These are phyloP conservation scores for Penicillium sp. DNA, from an alignment of 2,329 filamentous ascomycete species.

Conservation along the genomic window DNA sequence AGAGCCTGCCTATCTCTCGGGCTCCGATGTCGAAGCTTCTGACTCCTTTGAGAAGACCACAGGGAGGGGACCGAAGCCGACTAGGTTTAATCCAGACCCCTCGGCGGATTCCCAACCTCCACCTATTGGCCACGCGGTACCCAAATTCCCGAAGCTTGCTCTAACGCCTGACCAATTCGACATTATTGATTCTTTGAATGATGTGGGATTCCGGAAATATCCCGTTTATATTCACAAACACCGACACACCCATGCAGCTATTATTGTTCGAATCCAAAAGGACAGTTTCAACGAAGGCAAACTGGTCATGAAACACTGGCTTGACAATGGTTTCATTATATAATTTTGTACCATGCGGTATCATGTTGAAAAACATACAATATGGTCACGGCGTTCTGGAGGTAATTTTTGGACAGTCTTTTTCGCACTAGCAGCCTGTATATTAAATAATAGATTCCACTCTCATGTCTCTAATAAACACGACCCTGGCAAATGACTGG, in stretches of 20 bases:
- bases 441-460: no score
- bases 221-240: slow-evolving; percentile 60
- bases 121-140: background rate
- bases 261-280: slow-evolving; percentile 71
- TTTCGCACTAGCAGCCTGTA: no score
- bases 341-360: slow-evolving; percentile 34
- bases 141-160: slow-evolving; percentile 64
- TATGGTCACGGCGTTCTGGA: background rate
- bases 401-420: background rate
- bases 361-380: background rate
- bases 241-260: slow-evolving; percentile 83
- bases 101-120: background rate
- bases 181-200: slow-evolving; percentile 77
- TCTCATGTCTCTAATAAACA: no score
- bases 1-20: slow-evolving; percentile 68
- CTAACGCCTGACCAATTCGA: slow-evolving; percentile 77
- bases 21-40: slow-evolving; percentile 16
- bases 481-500: no score
- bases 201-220: slow-evolving; percentile 59
- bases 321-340: slow-evolving; percentile 70
- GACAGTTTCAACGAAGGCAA: slow-evolving; percentile 74
- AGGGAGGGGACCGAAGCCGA: background rate
- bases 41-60: slow-evolving; percentile 34
- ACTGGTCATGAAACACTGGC: slow-evolving; percentile 78
- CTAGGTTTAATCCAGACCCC: background rate